A percentile compares a stretch with the other conserved stretches of the same genome.
phyloP scores from a whole-genome alignment of 179 eudicot genomes.

The Vitellaria paradoxa region DNA sequence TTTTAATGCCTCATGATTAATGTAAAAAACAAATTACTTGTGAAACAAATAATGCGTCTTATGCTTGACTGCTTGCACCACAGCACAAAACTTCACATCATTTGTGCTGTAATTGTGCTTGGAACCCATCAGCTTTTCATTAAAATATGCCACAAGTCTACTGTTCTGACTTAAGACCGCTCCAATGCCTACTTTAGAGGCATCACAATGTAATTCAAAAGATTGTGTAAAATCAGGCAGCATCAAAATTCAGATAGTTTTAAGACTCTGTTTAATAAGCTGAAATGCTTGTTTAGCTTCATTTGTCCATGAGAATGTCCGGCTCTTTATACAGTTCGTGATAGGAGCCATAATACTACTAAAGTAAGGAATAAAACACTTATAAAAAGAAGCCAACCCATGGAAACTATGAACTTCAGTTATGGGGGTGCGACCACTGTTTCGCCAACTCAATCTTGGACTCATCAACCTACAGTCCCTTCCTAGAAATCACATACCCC shows the following conservation, averaged over 20 bases:
- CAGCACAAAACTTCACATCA: neutral
- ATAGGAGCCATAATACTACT: neutral
- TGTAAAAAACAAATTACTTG: neutral
- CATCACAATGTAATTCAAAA: neutral
- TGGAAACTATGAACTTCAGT: neutral
- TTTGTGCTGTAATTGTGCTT: neutral
- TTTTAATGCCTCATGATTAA: conserved; percentile 7
- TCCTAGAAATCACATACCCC: neutral
- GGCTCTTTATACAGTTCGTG: neutral
- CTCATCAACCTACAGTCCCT: neutral
- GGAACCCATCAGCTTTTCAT: neutral
- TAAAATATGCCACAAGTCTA: neutral
- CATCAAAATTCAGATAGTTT: neutral
- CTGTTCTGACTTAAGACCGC: neutral
- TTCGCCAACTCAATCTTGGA: neutral
- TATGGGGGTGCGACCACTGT: neutral
- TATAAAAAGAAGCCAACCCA: neutral
- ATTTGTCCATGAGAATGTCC: neutral
- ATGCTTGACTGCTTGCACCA: neutral
- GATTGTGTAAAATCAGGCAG: too few species aligned
- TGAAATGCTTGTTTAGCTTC: neutral
- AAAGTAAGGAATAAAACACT: neutral
- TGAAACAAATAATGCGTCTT: neutral
- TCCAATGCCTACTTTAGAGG: neutral
- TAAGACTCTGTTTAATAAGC: neutral